A percentile compares a stretch with the other conserved stretches of the same genome.
These are phyloP conservation scores for Nicotiana tomentosiformis DNA, from an alignment of 257 asterid genomes.

Conservation along the genomic window DNA sequence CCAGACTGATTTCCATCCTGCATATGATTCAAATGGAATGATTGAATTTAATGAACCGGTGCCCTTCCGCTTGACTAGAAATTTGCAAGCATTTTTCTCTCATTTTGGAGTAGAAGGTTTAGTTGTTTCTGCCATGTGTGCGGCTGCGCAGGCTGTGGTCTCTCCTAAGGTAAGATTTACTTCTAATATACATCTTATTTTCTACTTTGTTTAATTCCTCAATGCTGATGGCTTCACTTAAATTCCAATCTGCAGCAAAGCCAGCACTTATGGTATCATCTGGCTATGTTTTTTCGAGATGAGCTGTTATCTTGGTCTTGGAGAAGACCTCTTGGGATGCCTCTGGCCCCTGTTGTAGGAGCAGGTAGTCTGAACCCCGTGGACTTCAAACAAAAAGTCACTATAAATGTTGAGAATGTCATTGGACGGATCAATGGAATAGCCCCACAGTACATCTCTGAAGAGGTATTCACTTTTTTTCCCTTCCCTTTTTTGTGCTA, in stretches of 20 bases:
- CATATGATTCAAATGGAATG: slow-evolving; percentile 94
- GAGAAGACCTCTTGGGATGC: slow-evolving; percentile 94
- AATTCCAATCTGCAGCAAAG: slow-evolving; percentile 65
- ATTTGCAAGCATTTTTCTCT: slow-evolving; percentile 91
- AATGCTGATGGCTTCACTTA: slow-evolving; percentile 12
- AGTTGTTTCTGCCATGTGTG: slow-evolving; percentile 88
- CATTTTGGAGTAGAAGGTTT: slow-evolving; percentile 98
- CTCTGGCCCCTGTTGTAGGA: slow-evolving; percentile 58
- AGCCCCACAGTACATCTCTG: slow-evolving; percentile 85
- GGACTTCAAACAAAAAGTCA: slow-evolving; percentile 79
- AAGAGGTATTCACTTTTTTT: slow-evolving; percentile 55
- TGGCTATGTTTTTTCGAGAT: slow-evolving; percentile 99
- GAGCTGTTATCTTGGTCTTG: slow-evolving; percentile 98
- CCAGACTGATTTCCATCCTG: slow-evolving; percentile 98
- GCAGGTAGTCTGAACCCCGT: slow-evolving; percentile 66
- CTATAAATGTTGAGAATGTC: slow-evolving; percentile 81
- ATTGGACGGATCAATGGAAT: slow-evolving; percentile 69
- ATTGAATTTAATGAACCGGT: slow-evolving; percentile 94
- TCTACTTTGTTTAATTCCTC: neutral
- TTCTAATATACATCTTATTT: neutral
- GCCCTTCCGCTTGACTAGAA: slow-evolving; percentile 95
- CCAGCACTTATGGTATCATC: slow-evolving; percentile 94
- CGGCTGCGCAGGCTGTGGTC: slow-evolving; percentile 96
- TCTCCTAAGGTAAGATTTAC: slow-evolving; percentile 76
- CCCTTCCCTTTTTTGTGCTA: too few species aligned